These are phyloP conservation scores for Xylaria multiplex DNA, from an alignment of 2,329 filamentous ascomycete species.

Conservation along the genomic window DNA sequence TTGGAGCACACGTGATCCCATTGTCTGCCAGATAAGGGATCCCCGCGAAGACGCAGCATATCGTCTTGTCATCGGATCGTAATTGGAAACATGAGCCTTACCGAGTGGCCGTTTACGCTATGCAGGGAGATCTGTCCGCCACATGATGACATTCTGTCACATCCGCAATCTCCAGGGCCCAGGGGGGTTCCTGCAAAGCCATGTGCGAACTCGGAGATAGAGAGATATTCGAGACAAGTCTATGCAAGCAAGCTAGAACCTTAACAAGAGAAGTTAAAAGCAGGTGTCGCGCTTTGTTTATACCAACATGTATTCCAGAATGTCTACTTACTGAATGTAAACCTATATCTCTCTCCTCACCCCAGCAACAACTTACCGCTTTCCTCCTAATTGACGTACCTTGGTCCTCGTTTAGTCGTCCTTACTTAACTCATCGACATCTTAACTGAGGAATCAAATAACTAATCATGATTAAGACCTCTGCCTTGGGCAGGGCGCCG, in stretches of 20 bases:
- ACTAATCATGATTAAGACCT: slow-evolving; percentile 43
- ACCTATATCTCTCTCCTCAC: neutral
- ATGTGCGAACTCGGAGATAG: slow-evolving; percentile 41
- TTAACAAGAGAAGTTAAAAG: slow-evolving; percentile 31
- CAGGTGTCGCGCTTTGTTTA: slow-evolving; percentile 6
- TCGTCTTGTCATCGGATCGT: slow-evolving; percentile 45
- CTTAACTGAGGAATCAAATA: slow-evolving; percentile 15
- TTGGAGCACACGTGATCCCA: slow-evolving; percentile 46
- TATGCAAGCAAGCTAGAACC: slow-evolving; percentile 22
- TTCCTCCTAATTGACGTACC: slow-evolving; percentile 3
- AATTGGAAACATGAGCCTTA: slow-evolving; percentile 42
- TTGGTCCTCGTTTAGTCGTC: neutral
- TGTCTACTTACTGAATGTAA: slow-evolving; percentile 1
- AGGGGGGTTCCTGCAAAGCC: slow-evolving; percentile 12
- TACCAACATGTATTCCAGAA: slow-evolving; percentile 5
- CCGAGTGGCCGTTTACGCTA: slow-evolving; percentile 38
- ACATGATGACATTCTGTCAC: slow-evolving; percentile 39
- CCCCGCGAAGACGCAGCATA: slow-evolving; percentile 37
- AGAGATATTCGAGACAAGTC: slow-evolving; percentile 18
- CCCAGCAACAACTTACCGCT: neutral
- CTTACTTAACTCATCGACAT: neutral
- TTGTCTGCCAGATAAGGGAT: slow-evolving; percentile 43
- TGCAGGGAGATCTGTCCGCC: slow-evolving; percentile 32
- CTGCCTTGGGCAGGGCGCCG: slow-evolving; percentile 40
- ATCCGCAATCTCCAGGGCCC: slow-evolving; percentile 16